Percentiles rank a stretch among this genome's conserved stretches.
Evolutionary conservation across 139 green algal species (phyloP).

Genomic region (Prasinococcaceae sp.): DNA sequence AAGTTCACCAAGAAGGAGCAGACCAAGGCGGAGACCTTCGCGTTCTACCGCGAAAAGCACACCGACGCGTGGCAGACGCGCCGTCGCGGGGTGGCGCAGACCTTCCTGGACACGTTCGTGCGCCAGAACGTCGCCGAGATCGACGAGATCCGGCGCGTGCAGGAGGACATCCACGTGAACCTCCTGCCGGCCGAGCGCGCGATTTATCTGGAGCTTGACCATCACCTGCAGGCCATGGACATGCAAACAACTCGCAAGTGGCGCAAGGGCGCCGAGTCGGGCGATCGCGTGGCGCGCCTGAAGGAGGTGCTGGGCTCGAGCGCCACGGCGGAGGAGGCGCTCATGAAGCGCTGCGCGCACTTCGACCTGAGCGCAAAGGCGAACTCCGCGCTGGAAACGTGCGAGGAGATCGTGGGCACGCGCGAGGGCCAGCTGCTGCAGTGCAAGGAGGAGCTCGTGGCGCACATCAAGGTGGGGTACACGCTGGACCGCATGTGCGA

Average conservation of each 20-base stretch:
- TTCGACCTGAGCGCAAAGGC: slow-evolving; percentile 4
- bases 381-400: slow-evolving; percentile 2
- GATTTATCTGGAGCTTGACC: slow-evolving; percentile 19
- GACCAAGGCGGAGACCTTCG: slow-evolving; percentile 14
- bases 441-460: slow-evolving; percentile 5
- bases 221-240: slow-evolving; percentile 19
- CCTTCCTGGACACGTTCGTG: slow-evolving; percentile 15
- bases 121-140: slow-evolving; percentile 20
- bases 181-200: slow-evolving; percentile 10
- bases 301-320: slow-evolving; percentile 3
- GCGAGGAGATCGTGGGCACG: slow-evolving; percentile 14
- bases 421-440: slow-evolving; percentile 1
- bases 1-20: slow-evolving; percentile 9
- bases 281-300: slow-evolving; percentile 8
- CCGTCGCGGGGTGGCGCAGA: slow-evolving; percentile 4
- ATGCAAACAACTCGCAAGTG: slow-evolving; percentile 10
- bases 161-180: background rate
- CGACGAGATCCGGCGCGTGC: slow-evolving; percentile 13
- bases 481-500: too few species aligned
- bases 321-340: slow-evolving; percentile 7
- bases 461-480: too few species aligned
- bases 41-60: slow-evolving; percentile 18
- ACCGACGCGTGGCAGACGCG: slow-evolving; percentile 9
- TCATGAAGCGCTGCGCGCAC: slow-evolving; percentile 12
- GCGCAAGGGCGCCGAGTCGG: background rate